Percentiles rank a stretch among this genome's conserved stretches.
Conservation (phyloP, 164 flowering plant species). For the grape (Vitis vinifera) region DNA sequence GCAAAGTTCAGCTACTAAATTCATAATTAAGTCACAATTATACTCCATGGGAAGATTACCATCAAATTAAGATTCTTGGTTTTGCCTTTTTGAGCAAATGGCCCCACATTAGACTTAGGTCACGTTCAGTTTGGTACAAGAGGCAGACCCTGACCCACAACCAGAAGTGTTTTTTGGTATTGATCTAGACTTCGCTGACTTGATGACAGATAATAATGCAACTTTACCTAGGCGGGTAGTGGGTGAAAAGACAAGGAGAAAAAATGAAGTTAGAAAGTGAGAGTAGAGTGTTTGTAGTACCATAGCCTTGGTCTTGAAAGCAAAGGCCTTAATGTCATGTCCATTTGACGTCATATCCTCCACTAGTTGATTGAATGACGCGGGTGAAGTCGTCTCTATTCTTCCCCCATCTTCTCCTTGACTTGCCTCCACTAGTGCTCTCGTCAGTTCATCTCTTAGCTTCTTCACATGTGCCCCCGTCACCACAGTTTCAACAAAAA, state of each 20-base stretch:
- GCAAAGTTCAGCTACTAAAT: too few relatives aligned
- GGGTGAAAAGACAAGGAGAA: neutral
- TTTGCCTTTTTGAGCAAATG: too few relatives aligned
- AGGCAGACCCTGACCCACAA: too few relatives aligned
- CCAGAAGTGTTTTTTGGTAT: too few relatives aligned
- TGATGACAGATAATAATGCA: neutral
- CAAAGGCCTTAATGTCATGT: conserved; percentile 57
- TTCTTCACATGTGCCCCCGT: conserved; percentile 27
- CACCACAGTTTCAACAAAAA: conserved; percentile 18
- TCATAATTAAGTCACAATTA: too few relatives aligned
- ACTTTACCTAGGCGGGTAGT: neutral
- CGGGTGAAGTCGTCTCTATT: conserved; percentile 21
- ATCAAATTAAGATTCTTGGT: too few relatives aligned
- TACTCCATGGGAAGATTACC: too few relatives aligned
- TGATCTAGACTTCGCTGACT: too few relatives aligned
- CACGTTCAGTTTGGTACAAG: too few relatives aligned
- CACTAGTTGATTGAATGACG: conserved; percentile 61
- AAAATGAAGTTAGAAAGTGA: neutral
- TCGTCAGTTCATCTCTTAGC: conserved; percentile 55
- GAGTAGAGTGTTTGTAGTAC: conserved; percentile 24
- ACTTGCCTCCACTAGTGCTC: conserved; percentile 48
- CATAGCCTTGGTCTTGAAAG: conserved; percentile 63
- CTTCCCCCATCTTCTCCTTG: conserved; percentile 24
- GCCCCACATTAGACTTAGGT: too few relatives aligned
- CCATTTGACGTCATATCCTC: conserved; percentile 44